Evolutionary conservation across 2,329 filamentous ascomycete species (phyloP).

Genomic region (Penicillium sp.): DNA sequence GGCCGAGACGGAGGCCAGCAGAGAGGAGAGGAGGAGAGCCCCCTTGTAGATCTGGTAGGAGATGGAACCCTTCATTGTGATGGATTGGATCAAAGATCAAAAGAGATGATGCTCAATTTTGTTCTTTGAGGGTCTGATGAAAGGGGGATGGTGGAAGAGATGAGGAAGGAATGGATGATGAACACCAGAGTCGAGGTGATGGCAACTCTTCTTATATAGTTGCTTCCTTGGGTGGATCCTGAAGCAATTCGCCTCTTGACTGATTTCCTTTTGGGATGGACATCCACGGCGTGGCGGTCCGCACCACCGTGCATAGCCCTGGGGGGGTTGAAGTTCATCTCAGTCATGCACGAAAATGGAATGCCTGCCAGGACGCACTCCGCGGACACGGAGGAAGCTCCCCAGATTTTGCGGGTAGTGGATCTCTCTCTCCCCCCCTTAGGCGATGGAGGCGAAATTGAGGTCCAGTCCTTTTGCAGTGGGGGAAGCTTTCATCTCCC

Average conservation of each 20-base stretch:
- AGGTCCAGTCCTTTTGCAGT: slow-evolving; percentile 3
- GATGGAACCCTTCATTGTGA: slow-evolving; percentile 9
- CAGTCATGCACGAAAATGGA: slow-evolving; percentile 10
- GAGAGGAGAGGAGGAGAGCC: slow-evolving; percentile 26
- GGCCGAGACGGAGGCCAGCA: slow-evolving; percentile 20
- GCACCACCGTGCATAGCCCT: slow-evolving; percentile 4
- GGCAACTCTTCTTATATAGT: slow-evolving; percentile 8
- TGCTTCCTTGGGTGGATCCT: not conserved
- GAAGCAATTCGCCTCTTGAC: not conserved
- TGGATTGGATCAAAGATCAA: not conserved
- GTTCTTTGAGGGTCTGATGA: not conserved
- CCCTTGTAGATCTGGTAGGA: slow-evolving; percentile 9
- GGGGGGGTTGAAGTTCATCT: not conserved
- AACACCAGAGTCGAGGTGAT: not conserved
- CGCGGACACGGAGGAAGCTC: slow-evolving; percentile 18
- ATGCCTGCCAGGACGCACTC: slow-evolving; percentile 6
- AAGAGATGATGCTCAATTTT: not conserved
- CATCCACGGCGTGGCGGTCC: slow-evolving; percentile 10
- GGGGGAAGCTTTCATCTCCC: not conserved
- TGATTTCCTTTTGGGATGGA: not conserved
- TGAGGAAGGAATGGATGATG: not conserved
- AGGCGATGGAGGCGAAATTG: not conserved
- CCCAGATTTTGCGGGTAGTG: slow-evolving; percentile 1
- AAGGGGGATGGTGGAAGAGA: not conserved
- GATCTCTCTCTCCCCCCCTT: too few relatives aligned